Base-by-base conservation (phyloP, 129 eudicot species). In the Deinandra increscens region DNA sequence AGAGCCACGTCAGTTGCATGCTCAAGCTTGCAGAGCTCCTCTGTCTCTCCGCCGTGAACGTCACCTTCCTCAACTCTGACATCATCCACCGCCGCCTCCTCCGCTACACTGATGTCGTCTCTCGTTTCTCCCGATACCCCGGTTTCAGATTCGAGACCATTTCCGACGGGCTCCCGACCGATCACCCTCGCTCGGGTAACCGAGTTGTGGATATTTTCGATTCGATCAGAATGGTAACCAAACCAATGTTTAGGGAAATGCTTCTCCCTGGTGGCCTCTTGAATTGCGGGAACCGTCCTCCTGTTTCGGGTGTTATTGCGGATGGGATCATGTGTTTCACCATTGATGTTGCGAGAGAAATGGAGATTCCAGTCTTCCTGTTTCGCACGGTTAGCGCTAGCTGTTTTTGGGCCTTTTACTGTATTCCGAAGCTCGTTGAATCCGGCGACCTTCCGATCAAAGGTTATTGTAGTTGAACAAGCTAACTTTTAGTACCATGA, bases 1-100 rank as follows among this genome's bases (percentile, higher is more conserved):
- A 82, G 46, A 80, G 92, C 74, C 84, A 75, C 20, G 77, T 81
- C 5, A 86, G 83, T 68, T 71, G 80, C 53, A 86, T 83, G 86
- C 86, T 86, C 44, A 78, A 83, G 38, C 84, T 86, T 0, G 88
- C 88, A 13, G 84, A 86, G 72, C 84, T 86, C 38, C 81, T 86
- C 43, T 83, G 84, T 59, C 80, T 81, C 65, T 60, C 82, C n/a
- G 69, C 63, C 44, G 51, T 87, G 45, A 49, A 77, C 31, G 81
- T 87, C 53, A 87, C 89, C 48, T 67, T 87, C 45, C 82, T 87
- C 70, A 60, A 72, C 61, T 74, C 86, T 50, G 86, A 81, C 71
- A 33, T 68, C 74, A 78, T 14, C 69, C 88, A 83, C 63, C 51
- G 56, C 48, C 88, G 88, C 38, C 84, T 86, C 67, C 77, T 76